Base-by-base conservation (phyloP, 352 stramenopile species). In the Phytophthora pinifolia region DNA sequence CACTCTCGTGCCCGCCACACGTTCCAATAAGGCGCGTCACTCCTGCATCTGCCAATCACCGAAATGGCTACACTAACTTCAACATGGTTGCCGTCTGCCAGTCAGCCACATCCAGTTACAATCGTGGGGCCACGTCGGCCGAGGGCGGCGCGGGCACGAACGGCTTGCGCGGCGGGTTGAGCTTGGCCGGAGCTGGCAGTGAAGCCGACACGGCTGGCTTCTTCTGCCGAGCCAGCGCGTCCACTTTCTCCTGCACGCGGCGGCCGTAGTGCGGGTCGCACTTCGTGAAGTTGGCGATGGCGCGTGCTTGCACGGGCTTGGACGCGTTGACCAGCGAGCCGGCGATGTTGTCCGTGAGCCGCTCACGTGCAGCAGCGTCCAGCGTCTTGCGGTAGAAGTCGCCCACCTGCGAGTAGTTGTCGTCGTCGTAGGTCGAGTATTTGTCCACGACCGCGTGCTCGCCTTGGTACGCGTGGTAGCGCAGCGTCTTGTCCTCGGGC, bases 361-460 rank as follows among this genome's bases (percentile, higher is more conserved):
- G 76, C 27, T 94, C 80, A 9, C 87, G 77, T 8, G 34, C 86
- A 6, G 46, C 84, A 3, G 68, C 71, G 22, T 88, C 56, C 39
- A 97, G 72, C 38, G 83, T 86, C 51, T 92, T 77, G 51, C 78
- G 77, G 74, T 93, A 96, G 55, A 96, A 96, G 1, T 74, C 66
- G n/a, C 76, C 65, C 10, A 79, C 76, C 59, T 97, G 89, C 31
- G 79, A 83, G 51, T 91, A 96, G 67, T 97, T 97, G 70, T 97
- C 88, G 15, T 96, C 85, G 61, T 96, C 86, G 29, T 71, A 65
- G 8, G 89, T 91, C 47, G 85, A 87, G 66, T 76, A 89, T 52
- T 88, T 84, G 54, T 78, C 33, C 30, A 86, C 70, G 9, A 59
- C 17, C 1, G 69, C 44, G 56, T 79, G 62, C 3, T 77, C 67